Conservation (phyloP, 2,329 filamentous ascomycete genomes). For the Elsinoe necatrix region DNA sequence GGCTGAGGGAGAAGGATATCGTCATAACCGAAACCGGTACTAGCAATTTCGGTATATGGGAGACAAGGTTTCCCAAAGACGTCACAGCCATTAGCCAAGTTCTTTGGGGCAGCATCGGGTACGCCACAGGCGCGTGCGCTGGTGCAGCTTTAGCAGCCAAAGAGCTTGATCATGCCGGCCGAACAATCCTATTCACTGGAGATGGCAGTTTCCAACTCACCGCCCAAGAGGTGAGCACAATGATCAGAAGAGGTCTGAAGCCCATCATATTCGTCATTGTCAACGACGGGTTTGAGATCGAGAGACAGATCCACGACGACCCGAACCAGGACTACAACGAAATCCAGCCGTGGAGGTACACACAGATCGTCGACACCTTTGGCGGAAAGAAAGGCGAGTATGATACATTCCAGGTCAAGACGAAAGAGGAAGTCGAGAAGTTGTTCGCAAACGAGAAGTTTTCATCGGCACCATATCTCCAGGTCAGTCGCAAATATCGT, state of each 20-base stretch:
- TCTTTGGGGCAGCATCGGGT: conserved; percentile 61
- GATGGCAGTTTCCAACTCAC: conserved; percentile 83
- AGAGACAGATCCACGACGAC: conserved; percentile 45
- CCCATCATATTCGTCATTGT: conserved; percentile 80
- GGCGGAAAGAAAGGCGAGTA: conserved; percentile 15
- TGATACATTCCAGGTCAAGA: conserved; percentile 19
- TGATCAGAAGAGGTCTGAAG: conserved; percentile 65
- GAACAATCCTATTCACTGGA: conserved; percentile 79
- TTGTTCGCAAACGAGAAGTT: conserved; percentile 22
- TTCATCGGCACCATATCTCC: conserved; percentile 40
- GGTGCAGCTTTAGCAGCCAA: conserved; percentile 63
- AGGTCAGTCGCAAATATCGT: conserved; percentile 27
- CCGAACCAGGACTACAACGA: conserved; percentile 41
- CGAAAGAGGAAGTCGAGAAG: conserved; percentile 18
- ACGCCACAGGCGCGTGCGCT: conserved; percentile 53
- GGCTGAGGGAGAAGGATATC: conserved; percentile 63
- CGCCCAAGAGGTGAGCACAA: conserved; percentile 74
- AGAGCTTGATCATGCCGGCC: conserved; percentile 26
- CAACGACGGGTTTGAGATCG: conserved; percentile 84
- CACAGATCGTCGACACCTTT: conserved; percentile 17
- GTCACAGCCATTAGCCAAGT: conserved; percentile 76
- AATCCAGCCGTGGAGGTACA: conserved; percentile 19
- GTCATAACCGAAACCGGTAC: conserved; percentile 84
- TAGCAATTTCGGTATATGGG: conserved; percentile 79
- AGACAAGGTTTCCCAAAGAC: conserved; percentile 67